These are phyloP conservation scores for Vanilla planifolia DNA, from an alignment of 106 monocot species.

Conservation along the genomic window DNA sequence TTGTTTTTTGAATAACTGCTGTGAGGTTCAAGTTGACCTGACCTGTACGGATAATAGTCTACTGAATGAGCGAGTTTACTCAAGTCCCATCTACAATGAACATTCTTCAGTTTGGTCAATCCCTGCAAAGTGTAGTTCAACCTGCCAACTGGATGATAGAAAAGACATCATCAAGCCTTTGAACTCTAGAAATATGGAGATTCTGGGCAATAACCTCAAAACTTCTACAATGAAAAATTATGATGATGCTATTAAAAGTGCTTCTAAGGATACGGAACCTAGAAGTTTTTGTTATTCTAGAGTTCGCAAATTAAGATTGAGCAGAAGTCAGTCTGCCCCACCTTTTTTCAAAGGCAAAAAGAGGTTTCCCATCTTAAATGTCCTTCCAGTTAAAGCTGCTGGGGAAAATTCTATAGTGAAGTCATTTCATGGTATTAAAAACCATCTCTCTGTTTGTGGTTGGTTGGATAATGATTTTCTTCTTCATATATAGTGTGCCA, in stretches of 20 bases:
- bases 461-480: background rate
- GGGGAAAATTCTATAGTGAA: slow-evolving; percentile 15
- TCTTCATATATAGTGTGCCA: background rate
- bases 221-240: slow-evolving; percentile 13
- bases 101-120: slow-evolving; percentile 15
- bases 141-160: slow-evolving; percentile 14
- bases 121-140: background rate
- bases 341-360: slow-evolving; percentile 62
- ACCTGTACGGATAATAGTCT: slow-evolving; percentile 8
- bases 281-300: slow-evolving; percentile 13
- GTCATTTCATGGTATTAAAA: slow-evolving; percentile 4
- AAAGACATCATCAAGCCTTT: slow-evolving; percentile 13
- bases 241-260: slow-evolving; percentile 6
- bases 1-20: slow-evolving; percentile 10
- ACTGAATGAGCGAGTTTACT: background rate
- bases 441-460: slow-evolving; percentile 24
- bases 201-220: background rate
- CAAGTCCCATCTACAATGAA: slow-evolving; percentile 14
- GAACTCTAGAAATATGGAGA: slow-evolving; percentile 4
- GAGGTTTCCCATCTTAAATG: slow-evolving; percentile 38
- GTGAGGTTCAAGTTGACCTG: slow-evolving; percentile 5
- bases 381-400: slow-evolving; percentile 9
- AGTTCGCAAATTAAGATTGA: slow-evolving; percentile 17
- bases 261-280: slow-evolving; percentile 9
- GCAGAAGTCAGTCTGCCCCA: slow-evolving; percentile 83